Base-by-base conservation (phyloP, 108 stramenopile genomes). In the Seminavis robusta region DNA sequence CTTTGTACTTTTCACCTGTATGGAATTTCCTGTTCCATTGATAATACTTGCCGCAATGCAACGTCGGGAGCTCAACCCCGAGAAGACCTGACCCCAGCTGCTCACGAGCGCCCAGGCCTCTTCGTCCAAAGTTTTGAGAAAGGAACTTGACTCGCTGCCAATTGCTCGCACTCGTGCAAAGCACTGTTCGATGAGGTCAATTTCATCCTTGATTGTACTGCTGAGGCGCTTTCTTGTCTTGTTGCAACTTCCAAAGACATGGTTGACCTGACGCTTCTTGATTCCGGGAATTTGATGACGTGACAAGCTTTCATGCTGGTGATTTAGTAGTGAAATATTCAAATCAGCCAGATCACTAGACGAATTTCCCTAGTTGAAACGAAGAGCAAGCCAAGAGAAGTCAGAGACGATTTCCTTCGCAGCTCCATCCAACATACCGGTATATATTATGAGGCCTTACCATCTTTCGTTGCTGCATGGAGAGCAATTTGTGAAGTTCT, bases 201-300 rank as follows among this genome's bases (percentile, higher is more conserved):
- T 72, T 34, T 86, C 89, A 64, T 86, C 79, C 61, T 78, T 81
- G 4, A 72, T 48, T 7, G 55, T 67, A 25, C 65, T 67, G 20
- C 47, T 34, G 3, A 68, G 65, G 1, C 65, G 66, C 32, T 60
- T 74, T 11, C 64, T 52, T 11, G 37, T 45, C 10, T 63, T 52
- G 44, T 90, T 90, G 36, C 67, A 65, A 42, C 76, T 80, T n/a
- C 88, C 88, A 63, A 90, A 90, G 16, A 81, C 67, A 34, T 86
- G 73, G 0, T 57, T 63, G 20, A 45, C 56, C 52, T 89, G 83
- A 29, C 40, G 21, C 8, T 52, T 58, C 37, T 83, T 80, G 33
- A 89, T 64, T 7, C 88, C 88, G n/a, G 81, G 83, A 25, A 88
- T 74, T 25, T 81, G 55, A 19, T 61, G 50, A 36, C 70, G 49